Percentiles rank a stretch among this genome's conserved stretches.
Evolutionary conservation across 1,284 basidiomycete genomes (phyloP).

Genomic region (Rhodotorula sp.): DNA sequence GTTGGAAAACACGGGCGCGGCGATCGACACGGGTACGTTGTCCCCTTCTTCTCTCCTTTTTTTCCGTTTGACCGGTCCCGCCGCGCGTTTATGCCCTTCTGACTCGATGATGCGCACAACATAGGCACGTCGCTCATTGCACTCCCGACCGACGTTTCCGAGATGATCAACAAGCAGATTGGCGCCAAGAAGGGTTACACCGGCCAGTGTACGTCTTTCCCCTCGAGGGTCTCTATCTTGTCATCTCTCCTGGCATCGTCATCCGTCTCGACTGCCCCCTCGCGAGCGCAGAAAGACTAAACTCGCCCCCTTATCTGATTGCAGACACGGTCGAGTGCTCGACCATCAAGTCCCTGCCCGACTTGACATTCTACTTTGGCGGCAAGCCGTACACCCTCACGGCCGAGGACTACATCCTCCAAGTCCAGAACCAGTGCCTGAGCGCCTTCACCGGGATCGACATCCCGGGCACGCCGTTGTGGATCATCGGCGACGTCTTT

Average conservation of each 20-base stretch:
- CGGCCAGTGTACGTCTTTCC: constrained; percentile 15
- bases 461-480: constrained; percentile 79
- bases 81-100: constrained; percentile 1
- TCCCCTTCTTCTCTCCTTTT: no score
- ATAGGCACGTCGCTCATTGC: constrained; percentile 85
- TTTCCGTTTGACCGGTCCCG: background rate
- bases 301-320: no score
- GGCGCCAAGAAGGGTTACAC: constrained; percentile 64
- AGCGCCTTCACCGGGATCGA: constrained; percentile 92
- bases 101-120: constrained; percentile 1
- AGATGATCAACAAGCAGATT: constrained; percentile 92
- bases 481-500: constrained; percentile 63
- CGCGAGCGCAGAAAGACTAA: background rate
- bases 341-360: constrained; percentile 77
- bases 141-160: constrained; percentile 89
- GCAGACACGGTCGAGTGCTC: constrained; percentile 86
- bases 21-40: constrained; percentile 94
- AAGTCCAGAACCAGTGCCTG: constrained; percentile 87
- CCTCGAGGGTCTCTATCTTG: background rate
- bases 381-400: constrained; percentile 59
- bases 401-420: constrained; percentile 67
- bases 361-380: constrained; percentile 78
- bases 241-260: background rate
- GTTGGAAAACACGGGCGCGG: constrained; percentile 82
- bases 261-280: background rate